Percentiles rank a stretch among this genome's conserved stretches.
phyloP scores from a whole-genome alignment of 768 basidiomycete species.

The Podaxis rugospora region DNA sequence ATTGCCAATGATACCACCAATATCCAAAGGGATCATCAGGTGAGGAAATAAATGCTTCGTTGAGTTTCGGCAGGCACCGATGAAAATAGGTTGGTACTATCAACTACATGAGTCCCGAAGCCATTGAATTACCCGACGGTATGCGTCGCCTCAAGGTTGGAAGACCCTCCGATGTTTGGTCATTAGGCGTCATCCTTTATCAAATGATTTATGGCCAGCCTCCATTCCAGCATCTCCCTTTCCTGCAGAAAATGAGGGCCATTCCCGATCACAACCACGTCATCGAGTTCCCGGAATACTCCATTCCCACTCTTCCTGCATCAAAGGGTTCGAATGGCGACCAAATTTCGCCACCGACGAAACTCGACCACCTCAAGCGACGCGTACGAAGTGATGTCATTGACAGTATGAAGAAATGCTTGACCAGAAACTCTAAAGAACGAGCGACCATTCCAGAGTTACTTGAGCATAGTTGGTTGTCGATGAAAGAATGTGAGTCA shows the following conservation, averaged over 20 bases:
- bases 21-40: constrained; percentile 94
- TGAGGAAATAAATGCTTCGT: constrained; percentile 23
- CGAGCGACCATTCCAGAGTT: constrained; percentile 86
- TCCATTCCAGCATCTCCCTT: constrained; percentile 82
- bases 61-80: background rate
- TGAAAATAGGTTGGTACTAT: constrained; percentile 80
- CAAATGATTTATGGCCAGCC: constrained; percentile 97
- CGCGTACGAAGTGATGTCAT: constrained; percentile 77
- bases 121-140: constrained; percentile 84
- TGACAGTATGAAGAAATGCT: constrained; percentile 75
- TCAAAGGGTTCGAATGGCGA: constrained; percentile 24
- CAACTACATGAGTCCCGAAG: constrained; percentile 99
- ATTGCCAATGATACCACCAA: constrained; percentile 99
- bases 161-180: constrained; percentile 96
- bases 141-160: constrained; percentile 92
- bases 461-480: constrained; percentile 76
- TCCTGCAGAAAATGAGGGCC: constrained; percentile 89
- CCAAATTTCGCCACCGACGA: constrained; percentile 41
- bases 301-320: constrained; percentile 47
- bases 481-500: constrained; percentile 52
- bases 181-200: constrained; percentile 94
- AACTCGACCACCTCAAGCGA: constrained; percentile 64
- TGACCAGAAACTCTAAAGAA: constrained; percentile 75
- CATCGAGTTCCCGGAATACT: constrained; percentile 80
- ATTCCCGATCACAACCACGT: constrained; percentile 76